phyloP scores from a whole-genome alignment of 2,329 filamentous ascomycete species.

The Stromatinia cepivora region DNA sequence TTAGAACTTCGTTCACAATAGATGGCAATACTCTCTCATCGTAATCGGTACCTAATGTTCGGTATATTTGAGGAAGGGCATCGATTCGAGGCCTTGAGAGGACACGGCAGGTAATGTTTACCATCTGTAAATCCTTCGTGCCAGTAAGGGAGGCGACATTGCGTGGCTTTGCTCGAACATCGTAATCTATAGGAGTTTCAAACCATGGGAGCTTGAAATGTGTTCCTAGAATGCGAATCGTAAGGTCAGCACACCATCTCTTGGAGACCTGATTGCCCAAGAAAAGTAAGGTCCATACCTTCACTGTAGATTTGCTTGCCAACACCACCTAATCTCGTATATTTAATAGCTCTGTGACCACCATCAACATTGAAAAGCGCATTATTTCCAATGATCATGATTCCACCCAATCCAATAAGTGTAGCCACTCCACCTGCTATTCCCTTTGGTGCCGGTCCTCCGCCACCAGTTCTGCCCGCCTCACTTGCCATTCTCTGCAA shows the following conservation, averaged over 20 bases:
- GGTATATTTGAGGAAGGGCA: conserved; percentile 93
- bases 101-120: conserved; percentile 99
- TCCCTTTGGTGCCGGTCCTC: conserved; percentile 48
- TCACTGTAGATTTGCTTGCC: conserved; percentile 95
- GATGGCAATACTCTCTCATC: conserved; percentile 95
- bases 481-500: conserved; percentile 61
- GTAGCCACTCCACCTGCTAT: conserved; percentile 55
- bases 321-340: conserved; percentile 87
- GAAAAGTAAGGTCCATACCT: conserved; percentile 56
- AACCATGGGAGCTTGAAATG: conserved; percentile 96
- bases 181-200: conserved; percentile 94
- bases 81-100: conserved; percentile 86
- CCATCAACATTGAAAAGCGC: conserved; percentile 84
- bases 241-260: conserved; percentile 27
- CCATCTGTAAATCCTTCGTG: conserved; percentile 99
- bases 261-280: neutral
- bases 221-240: conserved; percentile 61
- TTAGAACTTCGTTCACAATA: conserved; percentile 97
- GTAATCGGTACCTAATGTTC: conserved; percentile 92
- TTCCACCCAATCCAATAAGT: conserved; percentile 55
- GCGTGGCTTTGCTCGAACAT: conserved; percentile 95
- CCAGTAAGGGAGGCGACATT: conserved; percentile 96
- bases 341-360: conserved; percentile 98
- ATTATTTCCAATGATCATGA: conserved; percentile 54
- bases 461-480: conserved; percentile 49